Base-by-base conservation (phyloP, 139 green algal genomes). In the Trebouxia sp. region DNA sequence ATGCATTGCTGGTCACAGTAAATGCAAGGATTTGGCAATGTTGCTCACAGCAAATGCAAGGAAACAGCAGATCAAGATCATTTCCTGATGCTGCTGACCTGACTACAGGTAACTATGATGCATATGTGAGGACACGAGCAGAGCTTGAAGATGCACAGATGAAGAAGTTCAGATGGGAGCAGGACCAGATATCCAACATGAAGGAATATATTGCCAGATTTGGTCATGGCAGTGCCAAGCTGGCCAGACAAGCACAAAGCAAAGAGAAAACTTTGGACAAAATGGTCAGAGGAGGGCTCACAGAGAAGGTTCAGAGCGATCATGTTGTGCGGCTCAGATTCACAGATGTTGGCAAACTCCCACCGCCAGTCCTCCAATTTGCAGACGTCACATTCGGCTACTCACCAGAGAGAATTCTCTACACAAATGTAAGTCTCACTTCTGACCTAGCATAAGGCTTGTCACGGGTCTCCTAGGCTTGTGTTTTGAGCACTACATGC, bases 251-350 rank as follows among this genome's bases (percentile, higher is more conserved):
- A 83, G 96, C 96, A 26, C 88, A 91, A 80, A 91, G 78, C 55
- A 99, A 98, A 85, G 91, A 99, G 89, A 99, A 99, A 86, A 97
- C 91, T 41, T 83, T 99, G 66, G 96, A 90, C 28, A 99, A 99
- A 87, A 98, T 98, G 95, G 92, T 84, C 53, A n/a, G 28, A 37
- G 1, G 91, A 85, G 17, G 95, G 0, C 87, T 98, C 22, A 98
- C 95, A 30, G 90, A 94, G 79, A 92, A 89, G 55, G 93, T 98
- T 24, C 81, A 87, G 70, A 79, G 30, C 10, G 95, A 98, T 65
- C 80, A 80, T 11, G 83, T 91, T n/a, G 89, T 98, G 8, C 90
- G 88, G 75, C 91, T 98, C 50, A 78, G 86, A 30, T 98, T 98
- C 80, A 85, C 92, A 45, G 94, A 97, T 42, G 92, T 96, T 28